phyloP scores from a whole-genome alignment of 1,139 yeast genomes.

The Ogataea hybrid region DNA sequence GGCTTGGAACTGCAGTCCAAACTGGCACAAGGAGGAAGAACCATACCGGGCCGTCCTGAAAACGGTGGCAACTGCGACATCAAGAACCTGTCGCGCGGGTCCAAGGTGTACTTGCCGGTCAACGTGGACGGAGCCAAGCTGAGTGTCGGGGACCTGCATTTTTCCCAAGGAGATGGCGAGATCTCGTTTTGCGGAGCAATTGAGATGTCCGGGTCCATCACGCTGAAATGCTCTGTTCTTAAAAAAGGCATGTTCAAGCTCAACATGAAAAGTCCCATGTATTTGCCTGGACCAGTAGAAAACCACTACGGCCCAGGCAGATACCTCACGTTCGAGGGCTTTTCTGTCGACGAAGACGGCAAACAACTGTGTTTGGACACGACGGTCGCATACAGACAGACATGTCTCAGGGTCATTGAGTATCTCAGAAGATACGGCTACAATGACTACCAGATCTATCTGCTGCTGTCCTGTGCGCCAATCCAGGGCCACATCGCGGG shows the following conservation, averaged over 20 bases:
- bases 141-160: conserved; percentile 48
- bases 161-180: conserved; percentile 53
- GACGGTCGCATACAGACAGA: conserved; percentile 48
- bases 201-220: conserved; percentile 49
- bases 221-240: conserved; percentile 39
- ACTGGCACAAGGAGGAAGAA: conserved; percentile 42
- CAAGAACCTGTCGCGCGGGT: conserved; percentile 47
- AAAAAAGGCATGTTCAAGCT: conserved; percentile 42
- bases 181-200: conserved; percentile 53
- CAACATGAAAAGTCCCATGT: conserved; percentile 45
- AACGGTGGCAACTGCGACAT: conserved; percentile 54
- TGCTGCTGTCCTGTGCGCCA: conserved; percentile 46
- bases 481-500: conserved; percentile 52
- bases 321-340: conserved; percentile 51
- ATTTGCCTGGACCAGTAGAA: conserved; percentile 43
- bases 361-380: conserved; percentile 44
- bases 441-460: conserved; percentile 47
- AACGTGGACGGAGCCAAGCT: conserved; percentile 46
- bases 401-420: conserved; percentile 48
- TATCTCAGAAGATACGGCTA: conserved; percentile 48
- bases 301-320: conserved; percentile 40
- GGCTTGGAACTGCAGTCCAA: conserved; percentile 36
- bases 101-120: conserved; percentile 47
- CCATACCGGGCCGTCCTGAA: conserved; percentile 52
- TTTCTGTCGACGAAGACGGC: conserved; percentile 38